Base-by-base conservation (phyloP, 2,329 filamentous ascomycete genomes). In the Pseudopyricularia cyperi region DNA sequence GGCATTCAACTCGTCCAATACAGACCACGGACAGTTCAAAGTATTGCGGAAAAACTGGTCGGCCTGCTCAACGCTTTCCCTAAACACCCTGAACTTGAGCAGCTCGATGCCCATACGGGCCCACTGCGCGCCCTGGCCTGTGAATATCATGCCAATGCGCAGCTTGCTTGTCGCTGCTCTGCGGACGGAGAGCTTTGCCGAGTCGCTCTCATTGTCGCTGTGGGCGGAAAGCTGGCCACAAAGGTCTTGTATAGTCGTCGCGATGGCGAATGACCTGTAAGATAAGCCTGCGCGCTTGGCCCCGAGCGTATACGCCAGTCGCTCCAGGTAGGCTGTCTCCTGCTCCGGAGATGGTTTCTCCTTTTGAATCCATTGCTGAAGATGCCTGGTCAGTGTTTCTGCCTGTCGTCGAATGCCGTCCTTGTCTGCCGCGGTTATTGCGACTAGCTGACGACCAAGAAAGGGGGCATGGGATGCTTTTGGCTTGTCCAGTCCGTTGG, bases 101-200 rank as follows among this genome's bases (percentile, higher is more conserved):
- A 62, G 55, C 39, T 61, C 57, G n/a, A 53, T 48, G 17, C 61
- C 62, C 62, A 63, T 65, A n/a, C 55, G 53, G 22, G 33, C 51
- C 59, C 58, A 63, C 51, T 63, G 61, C 2, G 62, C 61, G 17
- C 61, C 61, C 52, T 63, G 62, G 14, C 62, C 61, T 2, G 60
- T 64, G 55, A 66, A 68, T 3, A 61, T 58, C 50, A 63, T 62
- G 3, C 57, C 55, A 7, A 58, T 47, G 17, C 22, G 46, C 11
- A 51, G 53, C 9, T 52, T 46, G 19, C 39, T 46, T 19, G 53
- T 46, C 19, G 54, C 53, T 4, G 33, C 33, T 15, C 33, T 35
- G 11, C 49, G 42, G 14, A 54, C 11, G 17, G 54, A 50, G 34
- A 49, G 52, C 12, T 30, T 22, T n/a, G 35, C 7, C 5, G 33